phyloP scores from a whole-genome alignment of 2,329 filamentous ascomycete genomes.

The Blumeriella jaapii region DNA sequence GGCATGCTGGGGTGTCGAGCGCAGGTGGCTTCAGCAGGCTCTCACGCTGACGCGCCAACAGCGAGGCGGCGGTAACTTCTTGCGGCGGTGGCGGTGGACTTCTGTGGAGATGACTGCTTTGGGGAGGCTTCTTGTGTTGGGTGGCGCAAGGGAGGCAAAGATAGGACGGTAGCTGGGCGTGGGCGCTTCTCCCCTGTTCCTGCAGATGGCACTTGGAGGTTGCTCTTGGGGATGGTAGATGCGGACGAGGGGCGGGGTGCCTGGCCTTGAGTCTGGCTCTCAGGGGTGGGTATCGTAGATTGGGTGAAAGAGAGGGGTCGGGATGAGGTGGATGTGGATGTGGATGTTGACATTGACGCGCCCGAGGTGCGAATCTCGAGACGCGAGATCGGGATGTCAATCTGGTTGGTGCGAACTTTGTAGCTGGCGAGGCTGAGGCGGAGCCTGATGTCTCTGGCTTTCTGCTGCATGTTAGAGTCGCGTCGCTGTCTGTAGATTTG shows the following conservation, averaged over 20 bases:
- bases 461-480: conserved; percentile 31
- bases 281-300: background rate
- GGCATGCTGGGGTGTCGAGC: conserved; percentile 1
- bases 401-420: conserved; percentile 64
- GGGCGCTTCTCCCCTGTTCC: conserved; percentile 4
- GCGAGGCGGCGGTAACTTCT: conserved; percentile 9
- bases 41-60: conserved; percentile 10
- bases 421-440: conserved; percentile 63
- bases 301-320: background rate
- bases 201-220: conserved; percentile 7
- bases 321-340: too few species aligned
- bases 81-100: background rate
- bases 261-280: background rate
- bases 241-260: conserved; percentile 1
- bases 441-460: conserved; percentile 53
- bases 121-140: background rate
- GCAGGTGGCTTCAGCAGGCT: conserved; percentile 11
- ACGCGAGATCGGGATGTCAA: conserved; percentile 49
- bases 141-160: conserved; percentile 5
- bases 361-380: conserved; percentile 34
- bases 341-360: too few species aligned
- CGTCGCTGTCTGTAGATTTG: too few species aligned
- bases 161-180: conserved; percentile 3
- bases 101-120: conserved; percentile 2
- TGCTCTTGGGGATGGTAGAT: conserved; percentile 2